A percentile compares a stretch with the other conserved stretches of the same genome.
phyloP scores from a whole-genome alignment of 352 stramenopile species.

The Phytophthora citricola region DNA sequence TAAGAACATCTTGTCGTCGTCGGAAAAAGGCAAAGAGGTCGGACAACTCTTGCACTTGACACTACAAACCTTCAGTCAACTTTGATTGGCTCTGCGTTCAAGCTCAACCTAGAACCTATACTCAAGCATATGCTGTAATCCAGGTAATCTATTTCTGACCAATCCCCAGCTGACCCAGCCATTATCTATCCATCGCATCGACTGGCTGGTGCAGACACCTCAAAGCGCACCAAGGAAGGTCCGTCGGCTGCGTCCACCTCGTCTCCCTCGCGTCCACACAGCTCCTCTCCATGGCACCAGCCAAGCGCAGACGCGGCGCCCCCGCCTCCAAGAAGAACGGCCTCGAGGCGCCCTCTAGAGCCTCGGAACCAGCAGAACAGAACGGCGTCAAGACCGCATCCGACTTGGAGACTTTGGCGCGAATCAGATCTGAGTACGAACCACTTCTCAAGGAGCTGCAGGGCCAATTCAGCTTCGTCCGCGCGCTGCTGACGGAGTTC shows the following conservation, averaged over 20 bases:
- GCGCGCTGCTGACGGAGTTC: constrained; percentile 78
- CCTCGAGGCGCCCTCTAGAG: constrained; percentile 1
- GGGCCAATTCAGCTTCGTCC: constrained; percentile 60
- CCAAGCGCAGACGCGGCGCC: constrained; percentile 42
- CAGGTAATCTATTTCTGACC: constrained; percentile 2
- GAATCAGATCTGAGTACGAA: constrained; percentile 35
- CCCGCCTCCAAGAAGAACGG: constrained; percentile 29
- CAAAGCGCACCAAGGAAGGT: background rate
- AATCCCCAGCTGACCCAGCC: background rate
- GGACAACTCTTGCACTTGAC: constrained; percentile 1
- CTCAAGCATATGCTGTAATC: background rate
- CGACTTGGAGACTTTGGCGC: constrained; percentile 10
- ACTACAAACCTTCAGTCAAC: background rate
- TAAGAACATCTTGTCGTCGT: background rate
- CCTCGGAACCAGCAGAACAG: constrained; percentile 1
- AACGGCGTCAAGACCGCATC: constrained; percentile 6
- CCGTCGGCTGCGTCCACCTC: background rate
- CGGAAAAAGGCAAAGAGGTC: background rate
- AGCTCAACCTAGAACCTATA: background rate
- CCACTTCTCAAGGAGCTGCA: constrained; percentile 38
- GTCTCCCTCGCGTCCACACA: background rate
- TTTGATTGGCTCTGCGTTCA: background rate
- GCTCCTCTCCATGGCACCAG: constrained; percentile 38
- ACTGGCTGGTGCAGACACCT: constrained; percentile 16
- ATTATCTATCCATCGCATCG: constrained; percentile 5